Evolutionary conservation across 495 filamentous ascomycete genomes (phyloP), one percentile per base, ranked within the genome.

Genomic region (Penicillium coprophilum): DNA sequence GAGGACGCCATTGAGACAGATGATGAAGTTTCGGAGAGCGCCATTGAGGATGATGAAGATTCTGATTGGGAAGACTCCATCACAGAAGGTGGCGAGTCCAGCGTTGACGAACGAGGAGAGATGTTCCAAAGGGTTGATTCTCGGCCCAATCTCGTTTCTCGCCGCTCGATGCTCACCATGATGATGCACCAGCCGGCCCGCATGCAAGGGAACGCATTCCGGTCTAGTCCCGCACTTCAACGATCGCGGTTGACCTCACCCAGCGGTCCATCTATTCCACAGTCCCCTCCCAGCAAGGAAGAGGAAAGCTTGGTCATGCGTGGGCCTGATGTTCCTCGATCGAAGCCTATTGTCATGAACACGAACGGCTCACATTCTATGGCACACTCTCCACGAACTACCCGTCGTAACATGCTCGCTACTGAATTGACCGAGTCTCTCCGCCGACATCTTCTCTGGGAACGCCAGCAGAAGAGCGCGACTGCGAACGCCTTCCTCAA

Each of bases 351-450:
- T 65, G 85, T 88, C 66, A 82, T 88, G 77, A 87, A 86, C 31
- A 47, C 30, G 27, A 47, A 58, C 72, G 15, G 59, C 55, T 36
- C 44, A 8, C 87, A 84, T 13, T 86, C 88, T 39, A 87, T 84
- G 51, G 83, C 86, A 19, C 85, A 87, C 56, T 97, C 94, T 7
- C 94, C 94, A 0, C 83, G 91, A 55, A 96, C 95, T 0, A 99
- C 95, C 0, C 85, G 95, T 44, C 83, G 93, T 43, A 96, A 99
- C 72, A 99, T 99, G 94, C 83, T 99, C 53, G 87, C 91, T 32
- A 92, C 91, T 23, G 94, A 99, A 73, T 77, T 99, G 59, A 91
- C 89, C 4, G 87, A 90, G 62, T 91, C 88, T 28, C 78, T 93
- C 15, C 82, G 89, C 19, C 84, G 85, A 60, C 85, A 91, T 56